phyloP scores from a whole-genome alignment of 139 green algal genomes.

The Astrephomene gubernaculifera region DNA sequence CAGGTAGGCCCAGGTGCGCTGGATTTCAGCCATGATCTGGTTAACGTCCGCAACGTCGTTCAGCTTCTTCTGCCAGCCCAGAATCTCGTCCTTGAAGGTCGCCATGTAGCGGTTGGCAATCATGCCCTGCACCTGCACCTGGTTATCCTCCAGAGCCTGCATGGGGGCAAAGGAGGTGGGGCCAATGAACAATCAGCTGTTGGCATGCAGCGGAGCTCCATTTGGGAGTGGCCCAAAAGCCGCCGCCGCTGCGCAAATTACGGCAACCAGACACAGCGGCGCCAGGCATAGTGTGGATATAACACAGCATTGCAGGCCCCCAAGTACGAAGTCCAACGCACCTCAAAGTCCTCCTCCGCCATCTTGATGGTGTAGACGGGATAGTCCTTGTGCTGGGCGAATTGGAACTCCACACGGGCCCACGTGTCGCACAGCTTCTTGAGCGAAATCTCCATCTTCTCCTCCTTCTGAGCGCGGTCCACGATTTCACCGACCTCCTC shows the following conservation, averaged over 20 bases:
- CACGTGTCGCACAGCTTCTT: constrained; percentile 82
- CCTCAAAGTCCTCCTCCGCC: constrained; percentile 91
- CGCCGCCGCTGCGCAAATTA: too few relatives aligned
- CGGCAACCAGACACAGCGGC: too few relatives aligned
- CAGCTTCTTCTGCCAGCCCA: constrained; percentile 88
- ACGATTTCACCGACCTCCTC: constrained; percentile 94
- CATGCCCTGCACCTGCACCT: constrained; percentile 93
- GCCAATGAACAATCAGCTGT: too few relatives aligned
- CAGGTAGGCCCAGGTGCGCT: constrained; percentile 89
- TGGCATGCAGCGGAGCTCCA: too few relatives aligned
- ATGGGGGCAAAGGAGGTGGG: too few relatives aligned
- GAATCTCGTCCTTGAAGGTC: constrained; percentile 86
- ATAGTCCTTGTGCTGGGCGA: constrained; percentile 80
- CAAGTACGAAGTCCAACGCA: too few relatives aligned
- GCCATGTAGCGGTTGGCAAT: constrained; percentile 93
- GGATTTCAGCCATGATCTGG: constrained; percentile 87
- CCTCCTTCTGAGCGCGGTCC: constrained; percentile 88
- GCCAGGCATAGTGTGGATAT: too few relatives aligned
- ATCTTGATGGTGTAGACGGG: constrained; percentile 80
- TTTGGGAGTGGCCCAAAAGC: too few relatives aligned
- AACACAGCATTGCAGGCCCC: too few relatives aligned
- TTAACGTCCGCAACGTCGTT: constrained; percentile 87
- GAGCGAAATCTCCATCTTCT: constrained; percentile 88
- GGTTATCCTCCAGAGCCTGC: constrained; percentile 85
- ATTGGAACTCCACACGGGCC: constrained; percentile 82